phyloP scores from a whole-genome alignment of 805 yeast genomes.

The Pichia ethanolica region DNA sequence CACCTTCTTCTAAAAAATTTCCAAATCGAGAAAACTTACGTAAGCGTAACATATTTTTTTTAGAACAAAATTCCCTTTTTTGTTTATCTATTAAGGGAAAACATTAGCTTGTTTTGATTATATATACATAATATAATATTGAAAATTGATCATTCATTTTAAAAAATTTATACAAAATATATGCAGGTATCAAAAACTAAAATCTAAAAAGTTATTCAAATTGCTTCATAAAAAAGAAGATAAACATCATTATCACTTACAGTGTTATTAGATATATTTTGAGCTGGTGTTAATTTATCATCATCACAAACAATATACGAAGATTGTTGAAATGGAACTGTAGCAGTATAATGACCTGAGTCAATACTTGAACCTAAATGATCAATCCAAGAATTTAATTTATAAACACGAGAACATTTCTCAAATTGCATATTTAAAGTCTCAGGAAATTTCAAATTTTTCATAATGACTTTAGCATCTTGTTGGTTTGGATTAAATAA shows the following conservation, averaged over 20 bases:
- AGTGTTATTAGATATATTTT: conserved; percentile 29
- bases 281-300: conserved; percentile 44
- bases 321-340: conserved; percentile 44
- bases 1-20: too few species aligned
- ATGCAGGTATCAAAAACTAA: too few species aligned
- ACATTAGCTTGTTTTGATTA: too few species aligned
- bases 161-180: too few species aligned
- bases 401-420: conserved; percentile 38
- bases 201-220: neutral
- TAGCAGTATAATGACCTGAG: conserved; percentile 72
- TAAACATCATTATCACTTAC: conserved; percentile 50
- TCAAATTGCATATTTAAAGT: conserved; percentile 29
- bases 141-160: too few species aligned
- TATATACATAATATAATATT: too few species aligned
- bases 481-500: conserved; percentile 25
- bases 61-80: too few species aligned
- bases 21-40: too few species aligned
- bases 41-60: too few species aligned
- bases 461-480: conserved; percentile 17
- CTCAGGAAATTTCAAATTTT: conserved; percentile 19
- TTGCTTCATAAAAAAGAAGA: conserved; percentile 48
- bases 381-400: conserved; percentile 56
- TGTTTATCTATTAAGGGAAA: too few species aligned
- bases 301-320: conserved; percentile 75
- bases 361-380: conserved; percentile 57